These are phyloP conservation scores for Bidens hawaiensis DNA, from an alignment of 140 eudicot genomes.

Conservation along the genomic window DNA sequence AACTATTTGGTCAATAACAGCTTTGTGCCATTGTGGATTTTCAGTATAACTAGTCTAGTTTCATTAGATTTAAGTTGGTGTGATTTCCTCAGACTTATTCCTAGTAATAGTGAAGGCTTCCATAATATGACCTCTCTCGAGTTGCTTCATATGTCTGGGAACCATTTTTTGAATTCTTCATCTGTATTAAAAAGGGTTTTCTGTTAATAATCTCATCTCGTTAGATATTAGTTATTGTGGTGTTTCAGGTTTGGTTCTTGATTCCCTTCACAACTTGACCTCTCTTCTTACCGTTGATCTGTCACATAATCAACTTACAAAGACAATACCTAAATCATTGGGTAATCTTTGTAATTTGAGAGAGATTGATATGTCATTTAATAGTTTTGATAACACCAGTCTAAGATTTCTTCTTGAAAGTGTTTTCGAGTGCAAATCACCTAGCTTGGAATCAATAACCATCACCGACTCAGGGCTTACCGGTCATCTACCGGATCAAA, in stretches of 20 bases:
- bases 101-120: too few species aligned
- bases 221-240: conserved; percentile 13
- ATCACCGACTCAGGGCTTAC: background rate
- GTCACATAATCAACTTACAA: too few species aligned
- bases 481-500: conserved; percentile 8
- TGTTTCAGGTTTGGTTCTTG: conserved; percentile 14
- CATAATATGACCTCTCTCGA: too few species aligned
- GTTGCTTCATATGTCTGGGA: background rate
- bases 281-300: too few species aligned
- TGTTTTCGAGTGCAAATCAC: background rate
- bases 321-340: too few species aligned
- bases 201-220: conserved; percentile 17
- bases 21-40: background rate
- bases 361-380: too few species aligned
- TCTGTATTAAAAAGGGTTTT: conserved; percentile 18
- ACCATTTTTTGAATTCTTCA: background rate
- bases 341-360: too few species aligned
- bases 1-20: background rate
- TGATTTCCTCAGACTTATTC: too few species aligned
- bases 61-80: too few species aligned
- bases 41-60: too few species aligned
- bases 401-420: conserved; percentile 20
- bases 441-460: conserved; percentile 16
- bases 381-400: conserved; percentile 9
- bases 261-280: too few species aligned